phyloP scores from a whole-genome alignment of 192 early-diverging fungal genomes.

The Dispira simplex region DNA sequence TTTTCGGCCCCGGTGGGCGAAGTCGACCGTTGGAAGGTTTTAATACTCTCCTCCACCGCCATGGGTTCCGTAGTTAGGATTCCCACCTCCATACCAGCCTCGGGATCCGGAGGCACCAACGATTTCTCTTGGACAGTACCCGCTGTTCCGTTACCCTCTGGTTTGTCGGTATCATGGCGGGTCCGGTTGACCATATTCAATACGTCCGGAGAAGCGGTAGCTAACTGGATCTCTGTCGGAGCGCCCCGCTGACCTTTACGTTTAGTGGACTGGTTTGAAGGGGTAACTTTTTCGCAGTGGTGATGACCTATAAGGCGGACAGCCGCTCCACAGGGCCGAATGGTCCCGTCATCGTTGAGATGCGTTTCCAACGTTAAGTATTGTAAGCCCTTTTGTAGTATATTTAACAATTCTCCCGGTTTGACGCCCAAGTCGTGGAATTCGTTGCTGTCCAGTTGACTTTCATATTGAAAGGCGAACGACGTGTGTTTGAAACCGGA shows the following conservation, averaged over 20 bases:
- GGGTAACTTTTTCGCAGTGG: not conserved
- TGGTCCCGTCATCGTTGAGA: slow-evolving; percentile 35
- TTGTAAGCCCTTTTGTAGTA: slow-evolving; percentile 68
- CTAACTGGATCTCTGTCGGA: too few species aligned
- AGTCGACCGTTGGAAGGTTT: too few species aligned
- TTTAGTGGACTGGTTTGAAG: not conserved
- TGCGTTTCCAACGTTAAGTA: slow-evolving; percentile 68
- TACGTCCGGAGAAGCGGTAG: not conserved
- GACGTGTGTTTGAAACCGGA: slow-evolving; percentile 66
- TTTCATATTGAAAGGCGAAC: slow-evolving; percentile 63
- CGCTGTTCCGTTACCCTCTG: not conserved
- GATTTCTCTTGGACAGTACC: not conserved
- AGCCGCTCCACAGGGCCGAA: not conserved
- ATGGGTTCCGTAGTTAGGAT: too few species aligned
- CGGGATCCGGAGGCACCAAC: not conserved
- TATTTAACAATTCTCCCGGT: slow-evolving; percentile 54
- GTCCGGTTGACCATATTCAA: not conserved
- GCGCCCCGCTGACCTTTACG: not conserved
- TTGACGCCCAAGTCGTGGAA: slow-evolving; percentile 35
- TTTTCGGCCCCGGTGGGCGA: not conserved
- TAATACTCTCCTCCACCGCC: too few species aligned
- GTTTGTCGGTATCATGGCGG: not conserved
- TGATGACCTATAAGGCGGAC: not conserved
- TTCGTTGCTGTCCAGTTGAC: slow-evolving; percentile 38
- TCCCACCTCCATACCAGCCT: not conserved